These are phyloP conservation scores for Globisporangium megalacanthum DNA, from an alignment of 352 stramenopile species.

Conservation along the genomic window DNA sequence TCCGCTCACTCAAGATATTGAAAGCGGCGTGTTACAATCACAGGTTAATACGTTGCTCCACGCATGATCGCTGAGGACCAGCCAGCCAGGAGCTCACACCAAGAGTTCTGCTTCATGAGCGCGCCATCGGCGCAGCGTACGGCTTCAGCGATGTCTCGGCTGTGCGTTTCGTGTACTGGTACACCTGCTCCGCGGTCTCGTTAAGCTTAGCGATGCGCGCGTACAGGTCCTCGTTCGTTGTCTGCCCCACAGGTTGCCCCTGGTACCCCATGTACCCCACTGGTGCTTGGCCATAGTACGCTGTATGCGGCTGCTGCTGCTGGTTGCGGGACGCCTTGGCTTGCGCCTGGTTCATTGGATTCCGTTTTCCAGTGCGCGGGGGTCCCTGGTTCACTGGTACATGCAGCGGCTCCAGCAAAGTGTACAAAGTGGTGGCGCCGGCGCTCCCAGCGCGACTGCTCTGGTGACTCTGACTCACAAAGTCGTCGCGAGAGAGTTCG, in stretches of 20 bases:
- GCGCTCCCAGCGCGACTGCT: constrained; percentile 2
- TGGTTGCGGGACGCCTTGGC: neutral
- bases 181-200: too few species aligned
- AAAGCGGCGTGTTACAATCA: too few species aligned
- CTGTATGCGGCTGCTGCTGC: neutral
- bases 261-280: neutral
- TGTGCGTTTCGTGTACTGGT: constrained; percentile 12
- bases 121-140: too few species aligned
- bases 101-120: too few species aligned
- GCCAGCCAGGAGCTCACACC: too few species aligned
- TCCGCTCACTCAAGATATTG: too few species aligned
- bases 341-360: neutral
- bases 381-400: neutral
- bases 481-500: constrained; percentile 9
- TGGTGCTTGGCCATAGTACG: neutral
- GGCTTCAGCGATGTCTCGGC: neutral
- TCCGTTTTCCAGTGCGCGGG: too few species aligned
- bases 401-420: neutral
- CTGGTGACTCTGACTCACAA: too few species aligned
- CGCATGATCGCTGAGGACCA: too few species aligned
- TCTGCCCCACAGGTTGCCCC: neutral
- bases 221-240: constrained; percentile 6
- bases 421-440: neutral
- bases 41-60: too few species aligned
- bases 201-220: constrained; percentile 11